Evolutionary conservation across 805 yeast genomes (phyloP), one percentile per base, ranked within the genome.

Genomic region (Yarrowia sp.): DNA sequence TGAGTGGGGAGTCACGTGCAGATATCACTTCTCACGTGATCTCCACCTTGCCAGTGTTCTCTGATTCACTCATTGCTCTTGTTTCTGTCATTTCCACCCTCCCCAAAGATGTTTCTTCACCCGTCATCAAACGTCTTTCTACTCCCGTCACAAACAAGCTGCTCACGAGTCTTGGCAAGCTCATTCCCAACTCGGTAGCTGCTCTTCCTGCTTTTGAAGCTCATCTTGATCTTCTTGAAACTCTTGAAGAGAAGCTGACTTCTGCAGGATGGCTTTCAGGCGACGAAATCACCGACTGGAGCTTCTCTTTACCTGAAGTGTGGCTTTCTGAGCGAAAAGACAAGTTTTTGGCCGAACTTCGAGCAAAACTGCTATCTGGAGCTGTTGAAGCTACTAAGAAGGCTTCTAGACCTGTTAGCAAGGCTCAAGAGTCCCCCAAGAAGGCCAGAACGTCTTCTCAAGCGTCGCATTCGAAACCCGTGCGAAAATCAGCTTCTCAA

Each of bases 261-360:
- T 47, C 50, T 0, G n/a, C 39, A 17, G 53, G 65, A 11, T 70
- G 71, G 71, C 57, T 57, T 3, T 65, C 57, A 18, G 51, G 67
- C 1, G 31, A 50, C n/a, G 72, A 69, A 10, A 38, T 70, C 44
- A 36, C 57, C 14, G 58, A 66, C 15, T 70, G 72, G 71, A 55
- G 67, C 32, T 64, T 43, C n/a, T 42, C 66, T 8, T 62, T 69
- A 44, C 62, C 66, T 1, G 51, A 64, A n/a, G 70, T 68, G 28
- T 70, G 73, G 73, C 58, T 69, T 0, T 15, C 60, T 8, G 53
- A 64, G 44, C 57, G 69, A 9, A 68, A 66, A 41, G 51, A 65
- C n/a, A 22, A 17, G 17, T 68, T 66, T 31, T 47, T 70, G 14
- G 68, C 67, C 41, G 44, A 53, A 11, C 35, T 70, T 13, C 53